A percentile compares a stretch with the other conserved stretches of the same genome.
Conservation (phyloP, 2,329 filamentous ascomycete genomes). For the Sarocladium strictum region DNA sequence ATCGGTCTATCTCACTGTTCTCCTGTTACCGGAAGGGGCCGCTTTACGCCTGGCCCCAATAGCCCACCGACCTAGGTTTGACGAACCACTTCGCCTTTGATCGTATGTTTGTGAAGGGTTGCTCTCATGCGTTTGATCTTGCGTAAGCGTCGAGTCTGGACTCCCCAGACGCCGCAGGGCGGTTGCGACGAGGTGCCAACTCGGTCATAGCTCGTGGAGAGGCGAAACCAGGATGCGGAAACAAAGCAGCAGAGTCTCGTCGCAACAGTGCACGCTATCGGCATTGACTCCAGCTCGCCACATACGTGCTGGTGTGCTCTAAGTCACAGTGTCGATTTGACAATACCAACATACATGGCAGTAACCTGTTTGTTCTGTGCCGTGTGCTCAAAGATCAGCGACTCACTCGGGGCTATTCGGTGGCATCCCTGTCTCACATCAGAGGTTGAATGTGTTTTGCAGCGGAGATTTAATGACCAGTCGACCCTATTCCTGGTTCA, state of each 20-base stretch:
- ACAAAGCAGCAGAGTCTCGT: too few species aligned
- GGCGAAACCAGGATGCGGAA: neutral
- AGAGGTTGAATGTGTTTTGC: neutral
- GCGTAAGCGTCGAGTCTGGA: neutral
- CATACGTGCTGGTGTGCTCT: neutral
- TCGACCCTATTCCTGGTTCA: neutral
- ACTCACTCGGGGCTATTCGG: constrained; percentile 3
- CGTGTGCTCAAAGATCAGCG: neutral
- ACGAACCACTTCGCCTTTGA: neutral
- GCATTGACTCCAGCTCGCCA: neutral
- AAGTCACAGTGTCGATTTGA: neutral
- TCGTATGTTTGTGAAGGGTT: constrained; percentile 4
- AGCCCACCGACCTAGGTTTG: neutral
- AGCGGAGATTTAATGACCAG: constrained; percentile 8
- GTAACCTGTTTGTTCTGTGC: neutral
- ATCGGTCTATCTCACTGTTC: too few species aligned
- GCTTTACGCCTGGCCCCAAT: neutral
- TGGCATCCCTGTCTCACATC: constrained; percentile 6
- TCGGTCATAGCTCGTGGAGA: too few species aligned
- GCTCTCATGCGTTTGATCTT: neutral
- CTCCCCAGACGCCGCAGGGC: neutral
- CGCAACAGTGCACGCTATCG: neutral
- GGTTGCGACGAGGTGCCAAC: neutral
- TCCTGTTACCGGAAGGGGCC: too few species aligned
- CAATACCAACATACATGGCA: neutral